Percentiles rank a stretch among this genome's conserved stretches.
Conservation (phyloP, 2,329 filamentous ascomycete species). For the Pyricularia sp. region DNA sequence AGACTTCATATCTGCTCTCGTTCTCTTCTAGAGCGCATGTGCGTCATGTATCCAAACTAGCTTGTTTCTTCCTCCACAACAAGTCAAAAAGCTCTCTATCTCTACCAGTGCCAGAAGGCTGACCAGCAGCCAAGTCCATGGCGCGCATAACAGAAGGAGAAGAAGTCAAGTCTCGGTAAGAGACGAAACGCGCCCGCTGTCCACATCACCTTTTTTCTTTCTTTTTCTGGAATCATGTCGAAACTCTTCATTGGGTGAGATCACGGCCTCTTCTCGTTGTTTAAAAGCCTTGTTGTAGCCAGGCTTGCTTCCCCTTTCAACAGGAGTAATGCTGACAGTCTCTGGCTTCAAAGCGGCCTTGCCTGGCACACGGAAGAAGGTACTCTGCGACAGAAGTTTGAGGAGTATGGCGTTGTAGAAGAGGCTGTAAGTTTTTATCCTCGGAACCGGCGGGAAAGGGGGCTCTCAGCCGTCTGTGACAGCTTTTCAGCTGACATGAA, state of each 20-base stretch:
- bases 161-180: not conserved
- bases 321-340: not conserved
- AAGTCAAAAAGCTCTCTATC: not conserved
- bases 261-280: not conserved
- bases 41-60: not conserved
- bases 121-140: not conserved
- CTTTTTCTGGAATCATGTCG: constrained; percentile 49
- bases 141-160: constrained; percentile 7
- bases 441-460: not conserved
- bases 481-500: not conserved
- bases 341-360: constrained; percentile 58
- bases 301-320: not conserved
- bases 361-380: constrained; percentile 96
- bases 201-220: not conserved
- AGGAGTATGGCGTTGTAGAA: constrained; percentile 82
- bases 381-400: constrained; percentile 82
- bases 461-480: not conserved
- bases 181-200: not conserved
- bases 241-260: constrained; percentile 92
- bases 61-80: not conserved
- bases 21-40: not conserved
- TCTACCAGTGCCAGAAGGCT: not conserved
- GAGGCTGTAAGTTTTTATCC: constrained; percentile 69
- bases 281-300: not conserved
- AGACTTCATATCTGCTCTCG: not conserved